phyloP scores from a whole-genome alignment of 768 basidiomycete genomes.

The Boletus sensibilis region DNA sequence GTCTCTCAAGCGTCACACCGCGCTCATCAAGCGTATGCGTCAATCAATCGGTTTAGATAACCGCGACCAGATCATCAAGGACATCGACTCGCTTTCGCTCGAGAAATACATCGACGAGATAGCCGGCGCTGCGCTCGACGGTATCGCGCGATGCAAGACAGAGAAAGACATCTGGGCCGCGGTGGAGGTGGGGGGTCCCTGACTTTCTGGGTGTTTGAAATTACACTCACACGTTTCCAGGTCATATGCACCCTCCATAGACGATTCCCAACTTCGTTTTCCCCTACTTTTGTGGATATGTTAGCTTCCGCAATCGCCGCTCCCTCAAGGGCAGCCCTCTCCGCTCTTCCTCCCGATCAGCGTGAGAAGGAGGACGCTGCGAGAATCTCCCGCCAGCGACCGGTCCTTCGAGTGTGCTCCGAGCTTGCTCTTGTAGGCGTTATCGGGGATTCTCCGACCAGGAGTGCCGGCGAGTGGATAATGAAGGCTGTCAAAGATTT shows the following conservation, averaged over 20 bases:
- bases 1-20: slow-evolving; percentile 93
- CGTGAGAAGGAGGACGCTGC: slow-evolving; percentile 89
- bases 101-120: slow-evolving; percentile 98
- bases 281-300: slow-evolving; percentile 62
- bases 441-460: slow-evolving; percentile 66
- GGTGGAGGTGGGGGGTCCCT: slow-evolving; percentile 66
- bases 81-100: slow-evolving; percentile 83
- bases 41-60: slow-evolving; percentile 83
- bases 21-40: slow-evolving; percentile 89
- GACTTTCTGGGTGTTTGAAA: background rate
- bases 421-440: slow-evolving; percentile 89
- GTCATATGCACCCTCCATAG: slow-evolving; percentile 86
- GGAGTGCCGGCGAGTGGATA: slow-evolving; percentile 85
- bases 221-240: slow-evolving; percentile 40
- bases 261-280: slow-evolving; percentile 79
- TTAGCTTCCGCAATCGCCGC: slow-evolving; percentile 58
- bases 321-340: slow-evolving; percentile 55
- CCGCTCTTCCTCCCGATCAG: slow-evolving; percentile 68
- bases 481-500: slow-evolving; percentile 84
- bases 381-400: slow-evolving; percentile 78
- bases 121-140: slow-evolving; percentile 82
- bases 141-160: slow-evolving; percentile 81
- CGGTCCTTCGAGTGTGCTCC: slow-evolving; percentile 80
- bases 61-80: slow-evolving; percentile 85
- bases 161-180: slow-evolving; percentile 92